phyloP scores from a whole-genome alignment of 495 filamentous ascomycete species.

The Darksidea phi region DNA sequence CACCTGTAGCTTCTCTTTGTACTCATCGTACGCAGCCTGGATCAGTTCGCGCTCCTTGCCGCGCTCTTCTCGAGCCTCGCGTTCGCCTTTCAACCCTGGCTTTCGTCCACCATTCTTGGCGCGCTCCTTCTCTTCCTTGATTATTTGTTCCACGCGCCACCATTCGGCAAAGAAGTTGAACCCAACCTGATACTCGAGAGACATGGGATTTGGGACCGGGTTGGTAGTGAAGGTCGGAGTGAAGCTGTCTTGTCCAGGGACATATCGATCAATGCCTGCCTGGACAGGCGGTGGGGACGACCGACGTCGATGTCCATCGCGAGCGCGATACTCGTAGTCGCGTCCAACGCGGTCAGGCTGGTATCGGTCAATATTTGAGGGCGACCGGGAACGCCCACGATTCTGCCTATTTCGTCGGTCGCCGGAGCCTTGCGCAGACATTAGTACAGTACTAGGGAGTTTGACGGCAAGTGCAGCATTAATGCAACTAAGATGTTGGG shows the following conservation, averaged over 20 bases:
- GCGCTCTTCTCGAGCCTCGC: slow-evolving; percentile 78
- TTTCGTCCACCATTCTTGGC: slow-evolving; percentile 70
- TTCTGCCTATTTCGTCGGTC: slow-evolving; percentile 52
- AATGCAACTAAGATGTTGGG: not conserved
- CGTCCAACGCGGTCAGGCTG: slow-evolving; percentile 50
- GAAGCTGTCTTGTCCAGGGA: slow-evolving; percentile 73
- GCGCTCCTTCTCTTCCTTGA: slow-evolving; percentile 85
- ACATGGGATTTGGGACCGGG: slow-evolving; percentile 76
- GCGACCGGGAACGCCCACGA: slow-evolving; percentile 55
- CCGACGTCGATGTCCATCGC: slow-evolving; percentile 60
- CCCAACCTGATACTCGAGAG: slow-evolving; percentile 86
- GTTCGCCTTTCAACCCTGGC: slow-evolving; percentile 70
- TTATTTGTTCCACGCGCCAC: slow-evolving; percentile 82
- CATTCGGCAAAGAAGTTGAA: slow-evolving; percentile 97
- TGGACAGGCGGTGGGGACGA: slow-evolving; percentile 61
- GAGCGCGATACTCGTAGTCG: slow-evolving; percentile 65
- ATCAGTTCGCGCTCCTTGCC: slow-evolving; percentile 87
- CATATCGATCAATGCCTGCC: slow-evolving; percentile 89
- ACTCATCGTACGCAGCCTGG: slow-evolving; percentile 85
- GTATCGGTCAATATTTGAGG: slow-evolving; percentile 48
- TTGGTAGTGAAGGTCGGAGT: slow-evolving; percentile 63
- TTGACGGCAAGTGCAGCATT: not conserved
- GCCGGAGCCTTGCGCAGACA: slow-evolving; percentile 24
- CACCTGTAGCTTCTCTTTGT: slow-evolving; percentile 90
- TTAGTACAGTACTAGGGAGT: not conserved